Base-by-base conservation (phyloP, 176 grass and related monocot species). In the Secale cereale region DNA sequence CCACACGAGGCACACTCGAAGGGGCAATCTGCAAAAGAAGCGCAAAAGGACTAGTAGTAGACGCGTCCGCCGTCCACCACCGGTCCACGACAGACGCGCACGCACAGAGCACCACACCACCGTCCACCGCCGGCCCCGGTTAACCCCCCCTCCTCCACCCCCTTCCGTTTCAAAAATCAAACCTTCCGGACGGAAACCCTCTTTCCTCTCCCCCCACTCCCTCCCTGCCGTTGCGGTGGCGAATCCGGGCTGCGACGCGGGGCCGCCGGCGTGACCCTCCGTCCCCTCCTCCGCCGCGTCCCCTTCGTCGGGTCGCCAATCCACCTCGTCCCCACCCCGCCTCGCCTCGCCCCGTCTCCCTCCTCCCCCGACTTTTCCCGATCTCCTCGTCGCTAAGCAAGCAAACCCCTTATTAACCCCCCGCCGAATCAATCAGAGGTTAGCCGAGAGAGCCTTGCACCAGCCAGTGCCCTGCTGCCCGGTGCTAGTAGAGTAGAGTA, bases 91-190 rank as follows among this genome's bases (percentile, higher is more conserved):
- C 85, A 10, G 8, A 80, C 86, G 19, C 63, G 11, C 56, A 59
- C 68, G 81, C 87, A 59, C 65, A 26, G n/a, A 36, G 48, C 69
- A 70, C 77, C 40, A 2, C 69, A 28, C 35, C 72, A 28, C 81
- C 33, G 17, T n/a, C 14, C 33, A 9, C 29, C 74, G 16, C 71
- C 71, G 70, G 40, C 70, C 39, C 54, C 50, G 81, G 65, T 70
- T 78, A 60, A 57, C 54, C 54, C 41, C 39, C 70, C 35, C 35
- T 25, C 54, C 29, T 79, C 54, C 46, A 27, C 35, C 22, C 43
- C 52, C 40, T 32, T 0, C n/a, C 73, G 83, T 86, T 90, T 90
- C 85, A 78, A 90, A 86, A 83, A 79, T 66, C 84, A 71, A 86
- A 90, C 41, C 41, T 0, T 23, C 35, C 30, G 26, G 43, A 1